Conservation (phyloP, 257 asterid species). For the Cynanchum wilfordii region DNA sequence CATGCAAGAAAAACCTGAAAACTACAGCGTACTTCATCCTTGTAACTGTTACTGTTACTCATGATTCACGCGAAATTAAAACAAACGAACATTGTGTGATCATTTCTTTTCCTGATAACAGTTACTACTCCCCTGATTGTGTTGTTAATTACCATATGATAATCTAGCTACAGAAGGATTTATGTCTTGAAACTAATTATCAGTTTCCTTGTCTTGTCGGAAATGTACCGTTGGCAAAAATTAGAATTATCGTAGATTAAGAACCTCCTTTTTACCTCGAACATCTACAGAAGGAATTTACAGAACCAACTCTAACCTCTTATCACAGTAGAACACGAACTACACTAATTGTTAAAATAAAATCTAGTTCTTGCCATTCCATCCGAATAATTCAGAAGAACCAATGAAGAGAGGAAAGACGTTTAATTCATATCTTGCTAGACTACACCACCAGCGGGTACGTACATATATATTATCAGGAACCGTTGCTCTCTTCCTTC, state of each 20-base stretch:
- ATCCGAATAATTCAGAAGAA: no score
- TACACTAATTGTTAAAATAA: no score
- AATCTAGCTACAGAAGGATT: no score
- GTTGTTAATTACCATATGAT: no score
- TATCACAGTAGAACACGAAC: background rate
- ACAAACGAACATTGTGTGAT: background rate
- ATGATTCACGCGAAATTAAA: background rate
- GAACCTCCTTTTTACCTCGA: background rate
- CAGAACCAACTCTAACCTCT: background rate
- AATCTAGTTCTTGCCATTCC: background rate
- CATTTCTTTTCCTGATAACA: background rate
- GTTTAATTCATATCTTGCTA: no score
- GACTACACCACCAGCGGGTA: no score
- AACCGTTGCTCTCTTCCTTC: no score
- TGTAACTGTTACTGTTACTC: conserved; percentile 2
- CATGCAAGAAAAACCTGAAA: background rate
- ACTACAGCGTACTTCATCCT: background rate
- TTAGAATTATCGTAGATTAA: background rate
- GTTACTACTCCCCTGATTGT: no score
- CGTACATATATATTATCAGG: no score
- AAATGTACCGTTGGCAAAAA: background rate
- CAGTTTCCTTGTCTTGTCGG: background rate
- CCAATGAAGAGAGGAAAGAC: no score
- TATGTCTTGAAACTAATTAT: background rate
- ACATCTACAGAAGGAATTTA: background rate